Evolutionary conservation across 140 eudicot genomes (phyloP), one percentile per base, ranked within the genome.

Genomic region (Bidens hawaiensis): DNA sequence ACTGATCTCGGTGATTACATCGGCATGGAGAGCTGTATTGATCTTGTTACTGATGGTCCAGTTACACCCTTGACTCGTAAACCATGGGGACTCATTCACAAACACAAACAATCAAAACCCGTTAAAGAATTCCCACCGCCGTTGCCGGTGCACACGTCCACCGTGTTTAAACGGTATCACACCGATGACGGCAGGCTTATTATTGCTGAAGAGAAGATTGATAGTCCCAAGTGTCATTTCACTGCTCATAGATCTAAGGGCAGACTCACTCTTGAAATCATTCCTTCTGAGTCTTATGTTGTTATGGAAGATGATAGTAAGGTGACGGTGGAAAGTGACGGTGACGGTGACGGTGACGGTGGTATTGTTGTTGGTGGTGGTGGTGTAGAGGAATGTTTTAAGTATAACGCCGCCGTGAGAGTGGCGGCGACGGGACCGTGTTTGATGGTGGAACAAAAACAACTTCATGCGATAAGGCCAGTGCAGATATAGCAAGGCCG

Each of bases 21-120:
- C 25, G 78, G 74, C 14, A 64, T 62, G 68, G 74, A 73, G 69
- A 73, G 78, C 1, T 56, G 68, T 19, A 18, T 73, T 0, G 78
- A 66, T 30, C 2, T 66, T 13, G 14, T 3, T 1, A 42, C n/a
- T 6, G 41, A 16, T n/a, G n/a, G n/a, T 1, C 15, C 18, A n/a
- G n/a, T n/a, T n/a, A 18, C 57, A 4, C 5, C 45, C 48, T 56
- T n/a, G 6, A 40, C 42, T 31, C 12, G 60, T 41, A 54, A 58
- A 36, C 65, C 56, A 18, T 33, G 57, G n/a, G 56, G 24, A 21
- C 18, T 19, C 10, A 61, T n/a, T n/a, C n/a, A 1, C 18, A 41
- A 56, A 9, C 2, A 40, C 8, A 51, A 55, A 53, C 16, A 31
- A 16, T 65, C 52, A 5, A 3, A 23, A 2, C 23, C 38, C 2